Conservation (phyloP, 345 rosid genomes). For the Acer saccharum region DNA sequence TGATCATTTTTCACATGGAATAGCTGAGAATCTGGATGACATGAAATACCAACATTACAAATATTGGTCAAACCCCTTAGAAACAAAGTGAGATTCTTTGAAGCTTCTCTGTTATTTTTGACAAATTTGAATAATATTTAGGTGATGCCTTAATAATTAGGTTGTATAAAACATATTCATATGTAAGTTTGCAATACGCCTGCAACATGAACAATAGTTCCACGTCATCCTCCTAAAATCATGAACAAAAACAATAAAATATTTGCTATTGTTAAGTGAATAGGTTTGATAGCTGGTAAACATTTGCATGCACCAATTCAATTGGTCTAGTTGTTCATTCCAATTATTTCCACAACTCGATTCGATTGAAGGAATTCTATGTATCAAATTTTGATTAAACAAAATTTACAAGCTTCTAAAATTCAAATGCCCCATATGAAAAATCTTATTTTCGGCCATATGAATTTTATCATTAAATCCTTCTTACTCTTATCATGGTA, state of each 20-base stretch:
- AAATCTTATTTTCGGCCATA: background rate
- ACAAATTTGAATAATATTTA: too few species aligned
- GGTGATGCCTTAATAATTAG: too few species aligned
- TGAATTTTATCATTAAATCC: background rate
- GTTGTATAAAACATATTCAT: too few species aligned
- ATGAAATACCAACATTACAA: too few species aligned
- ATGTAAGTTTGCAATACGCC: too few species aligned
- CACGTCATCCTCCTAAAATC: background rate
- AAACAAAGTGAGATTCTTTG: too few species aligned
- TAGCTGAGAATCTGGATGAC: too few species aligned
- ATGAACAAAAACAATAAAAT: too few species aligned
- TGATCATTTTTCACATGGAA: too few species aligned
- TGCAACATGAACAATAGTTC: background rate
- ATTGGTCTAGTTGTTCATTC: background rate
- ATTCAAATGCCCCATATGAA: background rate
- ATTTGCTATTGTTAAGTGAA: too few species aligned
- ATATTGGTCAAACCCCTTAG: too few species aligned
- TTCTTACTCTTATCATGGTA: background rate
- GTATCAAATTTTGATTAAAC: background rate
- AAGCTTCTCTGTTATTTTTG: too few species aligned
- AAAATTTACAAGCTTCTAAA: background rate
- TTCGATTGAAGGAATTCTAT: background rate
- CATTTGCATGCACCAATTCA: background rate
- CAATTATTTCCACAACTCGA: background rate
- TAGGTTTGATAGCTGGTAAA: background rate